phyloP scores from a whole-genome alignment of 805 yeast species.

The Barnettozyma botsteinii region DNA sequence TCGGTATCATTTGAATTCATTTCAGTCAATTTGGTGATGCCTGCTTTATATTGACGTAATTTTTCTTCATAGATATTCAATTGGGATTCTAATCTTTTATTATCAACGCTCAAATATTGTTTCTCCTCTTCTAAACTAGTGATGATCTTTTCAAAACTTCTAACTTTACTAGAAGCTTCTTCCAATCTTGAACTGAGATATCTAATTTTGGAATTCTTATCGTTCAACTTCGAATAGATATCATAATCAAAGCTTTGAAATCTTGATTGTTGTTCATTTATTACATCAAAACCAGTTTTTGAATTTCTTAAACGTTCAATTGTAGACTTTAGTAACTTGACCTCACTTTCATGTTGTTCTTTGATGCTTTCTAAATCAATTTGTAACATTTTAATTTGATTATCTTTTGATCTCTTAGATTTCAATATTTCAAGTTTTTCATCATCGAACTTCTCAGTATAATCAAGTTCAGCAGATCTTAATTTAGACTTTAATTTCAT shows the following conservation, averaged over 20 bases:
- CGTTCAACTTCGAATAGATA: constrained; percentile 23
- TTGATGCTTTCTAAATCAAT: constrained; percentile 34
- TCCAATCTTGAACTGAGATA: constrained; percentile 21
- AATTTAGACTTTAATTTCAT: constrained; percentile 31
- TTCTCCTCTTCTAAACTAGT: constrained; percentile 30
- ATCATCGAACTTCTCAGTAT: constrained; percentile 30
- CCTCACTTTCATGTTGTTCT: constrained; percentile 32
- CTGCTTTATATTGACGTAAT: constrained; percentile 24
- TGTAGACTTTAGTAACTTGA: constrained; percentile 28
- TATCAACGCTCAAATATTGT: constrained; percentile 27
- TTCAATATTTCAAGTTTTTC: constrained; percentile 32
- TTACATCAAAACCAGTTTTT: not conserved
- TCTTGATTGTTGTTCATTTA: not conserved
- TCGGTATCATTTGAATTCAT: constrained; percentile 7
- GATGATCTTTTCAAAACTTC: constrained; percentile 26
- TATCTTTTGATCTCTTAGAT: constrained; percentile 34
- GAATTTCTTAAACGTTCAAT: constrained; percentile 12
- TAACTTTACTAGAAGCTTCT: constrained; percentile 23
- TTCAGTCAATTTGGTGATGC: constrained; percentile 14
- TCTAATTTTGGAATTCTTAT: constrained; percentile 21
- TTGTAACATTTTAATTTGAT: constrained; percentile 31
- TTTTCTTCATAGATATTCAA: constrained; percentile 29
- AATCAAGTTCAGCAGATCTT: constrained; percentile 27
- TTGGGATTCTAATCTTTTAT: constrained; percentile 27
- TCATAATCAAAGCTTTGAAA: constrained; percentile 19